Percentiles rank a stretch among this genome's conserved stretches.
Conservation (phyloP, 352 stramenopile genomes). For the Globisporangium paroecandrum region DNA sequence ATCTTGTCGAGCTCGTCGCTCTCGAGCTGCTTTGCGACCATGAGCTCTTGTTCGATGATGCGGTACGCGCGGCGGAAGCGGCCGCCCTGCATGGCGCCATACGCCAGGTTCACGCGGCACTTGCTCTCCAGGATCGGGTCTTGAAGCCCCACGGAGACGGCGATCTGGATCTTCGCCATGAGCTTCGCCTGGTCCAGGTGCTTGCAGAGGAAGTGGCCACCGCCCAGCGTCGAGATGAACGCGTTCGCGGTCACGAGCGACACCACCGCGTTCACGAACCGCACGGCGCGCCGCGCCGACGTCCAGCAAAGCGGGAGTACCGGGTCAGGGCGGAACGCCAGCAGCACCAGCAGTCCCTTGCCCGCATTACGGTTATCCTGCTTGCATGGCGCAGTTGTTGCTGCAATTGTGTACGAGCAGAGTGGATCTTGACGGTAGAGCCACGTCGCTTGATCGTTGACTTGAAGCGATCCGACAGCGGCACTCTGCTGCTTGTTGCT, state of each 20-base stretch:
- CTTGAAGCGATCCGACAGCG: not conserved
- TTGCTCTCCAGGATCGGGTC: slow-evolving; percentile 80
- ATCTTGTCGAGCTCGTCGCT: slow-evolving; percentile 61
- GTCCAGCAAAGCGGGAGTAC: slow-evolving; percentile 56
- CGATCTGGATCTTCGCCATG: slow-evolving; percentile 78
- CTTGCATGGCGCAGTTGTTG: not conserved
- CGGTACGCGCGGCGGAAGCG: slow-evolving; percentile 53
- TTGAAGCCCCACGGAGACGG: slow-evolving; percentile 63
- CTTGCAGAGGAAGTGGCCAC: slow-evolving; percentile 74
- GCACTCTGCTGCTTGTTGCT: not conserved
- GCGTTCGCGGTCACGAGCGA: slow-evolving; percentile 78
- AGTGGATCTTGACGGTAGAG: slow-evolving; percentile 16
- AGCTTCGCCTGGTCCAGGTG: slow-evolving; percentile 69
- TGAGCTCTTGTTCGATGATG: slow-evolving; percentile 46
- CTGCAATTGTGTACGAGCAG: slow-evolving; percentile 20
- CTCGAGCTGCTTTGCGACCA: slow-evolving; percentile 40
- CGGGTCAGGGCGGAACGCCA: slow-evolving; percentile 45
- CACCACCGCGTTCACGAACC: slow-evolving; percentile 64
- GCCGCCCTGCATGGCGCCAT: slow-evolving; percentile 70
- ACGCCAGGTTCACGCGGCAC: slow-evolving; percentile 78
- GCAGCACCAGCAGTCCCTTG: slow-evolving; percentile 25
- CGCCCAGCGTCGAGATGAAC: slow-evolving; percentile 81
- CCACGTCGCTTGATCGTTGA: not conserved
- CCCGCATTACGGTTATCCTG: not conserved
- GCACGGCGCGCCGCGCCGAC: slow-evolving; percentile 60